Conservation (phyloP, 169 alveolate species). For the Eimeria sp. region DNA sequence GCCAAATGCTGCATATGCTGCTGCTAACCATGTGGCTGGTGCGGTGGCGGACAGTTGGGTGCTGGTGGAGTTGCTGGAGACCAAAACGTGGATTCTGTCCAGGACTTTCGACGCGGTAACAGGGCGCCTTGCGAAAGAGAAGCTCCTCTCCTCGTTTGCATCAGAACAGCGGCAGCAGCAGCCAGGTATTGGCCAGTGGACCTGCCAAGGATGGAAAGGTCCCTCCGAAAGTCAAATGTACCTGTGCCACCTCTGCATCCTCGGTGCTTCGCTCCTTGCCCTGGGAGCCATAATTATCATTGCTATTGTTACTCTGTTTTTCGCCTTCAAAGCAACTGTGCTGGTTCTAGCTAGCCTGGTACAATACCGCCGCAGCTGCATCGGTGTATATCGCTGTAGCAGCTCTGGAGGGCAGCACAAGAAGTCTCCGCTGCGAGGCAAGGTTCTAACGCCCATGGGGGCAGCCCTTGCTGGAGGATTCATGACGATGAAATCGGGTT, state of each 20-base stretch:
- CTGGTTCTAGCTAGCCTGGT: neutral
- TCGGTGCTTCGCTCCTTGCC: conserved; percentile 40
- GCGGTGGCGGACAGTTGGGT: conserved; percentile 67
- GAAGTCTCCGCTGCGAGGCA: neutral
- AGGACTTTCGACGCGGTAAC: conserved; percentile 65
- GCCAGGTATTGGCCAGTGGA: conserved; percentile 64
- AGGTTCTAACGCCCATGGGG: conserved; percentile 1
- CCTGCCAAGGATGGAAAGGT: conserved; percentile 74
- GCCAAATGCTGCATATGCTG: neutral
- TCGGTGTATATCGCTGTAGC: neutral
- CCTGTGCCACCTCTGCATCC: conserved; percentile 54
- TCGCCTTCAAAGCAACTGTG: conserved; percentile 14
- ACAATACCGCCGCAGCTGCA: neutral
- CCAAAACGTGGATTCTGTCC: conserved; percentile 61
- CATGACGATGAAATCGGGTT: conserved; percentile 24
- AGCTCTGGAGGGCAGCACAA: neutral
- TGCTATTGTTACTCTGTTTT: neutral
- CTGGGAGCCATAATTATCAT: neutral
- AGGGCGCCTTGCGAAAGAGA: conserved; percentile 69
- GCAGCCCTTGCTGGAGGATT: conserved; percentile 1
- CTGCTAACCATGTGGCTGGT: neutral
- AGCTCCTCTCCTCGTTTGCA: conserved; percentile 58
- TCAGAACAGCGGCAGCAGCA: conserved; percentile 60
- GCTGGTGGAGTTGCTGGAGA: conserved; percentile 63
- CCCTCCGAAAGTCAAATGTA: conserved; percentile 73